Evolutionary conservation across 2,329 filamentous ascomycete genomes (phyloP), one percentile per base, ranked within the genome.

Genomic region (Cladosporium sphaerospermum): DNA sequence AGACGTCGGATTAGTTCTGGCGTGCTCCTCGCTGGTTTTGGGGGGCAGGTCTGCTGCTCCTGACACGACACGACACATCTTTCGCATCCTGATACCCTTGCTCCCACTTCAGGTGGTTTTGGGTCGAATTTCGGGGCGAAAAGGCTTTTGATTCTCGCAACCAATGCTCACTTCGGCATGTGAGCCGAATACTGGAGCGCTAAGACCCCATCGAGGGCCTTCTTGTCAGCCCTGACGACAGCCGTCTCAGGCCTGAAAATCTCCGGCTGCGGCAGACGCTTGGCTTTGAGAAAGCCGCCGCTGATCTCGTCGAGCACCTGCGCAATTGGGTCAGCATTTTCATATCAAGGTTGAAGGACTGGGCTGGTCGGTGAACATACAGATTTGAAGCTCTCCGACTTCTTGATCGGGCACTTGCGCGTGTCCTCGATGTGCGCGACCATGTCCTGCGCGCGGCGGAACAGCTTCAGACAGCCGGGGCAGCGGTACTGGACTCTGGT

Each of bases 361-460:
- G 6, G n/a, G 13, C 23, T 28, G 5, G 7, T 28, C 23, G 5
- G 13, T 48, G 32, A 2, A 56, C 58, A 42, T 55, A 61, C 68
- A 43, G 64, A 59, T 32, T 54, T 59, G 54, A 64, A 74, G 42
- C 70, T 56, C 1, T 64, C 61, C 1, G 66, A 64, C 49, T 69
- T 64, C 56, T 66, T 67, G 56, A 75, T 65, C 31, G 49, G 41
- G 45, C 64, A 67, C 3, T 60, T 60, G 49, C 67, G 70, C 6
- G 61, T 62, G 11, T 61, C 57, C 61, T 75, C 73, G 57, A 68
- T 71, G 59, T 76, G 73, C 1, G 62, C 53, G 28, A 75, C 65
- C 9, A 75, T 62, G 1, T 67, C 63, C 0, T 67, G 66, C 34
- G 62, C 60, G 3, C 57, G 67, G n/a, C 65, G 61, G 67, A 72